Base-by-base conservation (phyloP, 2,329 filamentous ascomycete genomes). In the Epichloe aotearoae region DNA sequence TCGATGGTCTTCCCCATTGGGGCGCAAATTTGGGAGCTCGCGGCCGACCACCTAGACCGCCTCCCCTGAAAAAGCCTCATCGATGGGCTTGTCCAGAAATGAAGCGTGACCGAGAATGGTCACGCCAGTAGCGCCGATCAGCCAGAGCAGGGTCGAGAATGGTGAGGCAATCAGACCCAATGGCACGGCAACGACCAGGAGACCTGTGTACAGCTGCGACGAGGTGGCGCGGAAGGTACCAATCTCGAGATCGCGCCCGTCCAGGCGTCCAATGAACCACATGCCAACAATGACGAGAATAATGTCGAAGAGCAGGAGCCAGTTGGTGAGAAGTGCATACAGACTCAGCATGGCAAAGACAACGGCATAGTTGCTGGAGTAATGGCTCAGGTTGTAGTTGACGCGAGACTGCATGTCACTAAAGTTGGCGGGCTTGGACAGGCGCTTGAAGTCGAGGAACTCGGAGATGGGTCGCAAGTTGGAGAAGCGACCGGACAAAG, bases 31-130 rank as follows among this genome's bases (percentile, higher is more conserved):
- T 77, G 80, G 90, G 91, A 95, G 90, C 85, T 93, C 86, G 93
- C 93, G 91, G 91, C 88, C 91, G 93, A 97, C 90, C 90, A 94
- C 80, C 83, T 97, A 98, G 86, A 98, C 93, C 90, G 93, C 91
- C 91, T 98, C 93, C 90, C 93, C 93, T 79, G 91, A 96, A 96
- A 98, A 98, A 96, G 90, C 90, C 90, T 94, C 91, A 83, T 97
- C 93, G 76, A 97, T 95, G 53, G 91, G 91, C 80, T 95, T 96
- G 69, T 97, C 91, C 85, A 97, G 83, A 67, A 97, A 82, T 56
- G 89, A 79, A 60, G 93, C 93, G 73, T 98, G 93, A 71, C 93
- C 93, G 59, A 97, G 75, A 59, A 97, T 94, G 66, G 84, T 87
- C 67, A 96, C 88, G 67, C 88, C 90, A 60, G 86, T 91, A 61